A percentile compares a stretch with the other conserved stretches of the same genome.
phyloP scores from a whole-genome alignment of 495 filamentous ascomycete genomes.

The Cercophora newfieldiana region DNA sequence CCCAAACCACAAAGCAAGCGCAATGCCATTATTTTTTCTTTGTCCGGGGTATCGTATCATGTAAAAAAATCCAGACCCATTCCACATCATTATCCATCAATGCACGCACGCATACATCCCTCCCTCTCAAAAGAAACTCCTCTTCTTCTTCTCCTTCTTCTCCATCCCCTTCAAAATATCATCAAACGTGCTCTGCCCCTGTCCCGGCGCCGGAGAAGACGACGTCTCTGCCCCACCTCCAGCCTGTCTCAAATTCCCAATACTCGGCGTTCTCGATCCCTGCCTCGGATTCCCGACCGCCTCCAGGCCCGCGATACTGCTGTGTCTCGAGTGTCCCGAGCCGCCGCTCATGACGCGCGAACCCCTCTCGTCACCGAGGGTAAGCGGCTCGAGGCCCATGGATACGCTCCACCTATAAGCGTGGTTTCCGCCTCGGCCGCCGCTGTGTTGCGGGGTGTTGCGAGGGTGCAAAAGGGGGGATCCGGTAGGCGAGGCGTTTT shows the following conservation, averaged over 20 bases:
- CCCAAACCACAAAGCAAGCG: neutral
- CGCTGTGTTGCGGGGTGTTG: no score
- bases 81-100: neutral
- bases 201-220: neutral
- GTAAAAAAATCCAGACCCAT: neutral
- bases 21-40: neutral
- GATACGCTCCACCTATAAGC: slow-evolving; percentile 46
- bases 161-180: slow-evolving; percentile 60
- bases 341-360: slow-evolving; percentile 17
- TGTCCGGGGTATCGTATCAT: slow-evolving; percentile 7
- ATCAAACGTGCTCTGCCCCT: slow-evolving; percentile 54
- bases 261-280: neutral
- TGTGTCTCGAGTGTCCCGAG: slow-evolving; percentile 1
- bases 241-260: neutral
- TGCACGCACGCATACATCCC: neutral
- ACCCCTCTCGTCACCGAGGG: slow-evolving; percentile 2
- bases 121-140: slow-evolving; percentile 39
- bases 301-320: neutral
- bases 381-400: slow-evolving; percentile 48
- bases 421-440: slow-evolving; percentile 21
- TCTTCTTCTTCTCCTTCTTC: slow-evolving; percentile 46
- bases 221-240: slow-evolving; percentile 35
- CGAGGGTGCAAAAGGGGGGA: slow-evolving; percentile 38
- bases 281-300: neutral
- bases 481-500: slow-evolving; percentile 17